Evolutionary conservation across 2,329 filamentous ascomycete species (phyloP), one percentile per base, ranked within the genome.

Genomic region (Anisogramma anomala): DNA sequence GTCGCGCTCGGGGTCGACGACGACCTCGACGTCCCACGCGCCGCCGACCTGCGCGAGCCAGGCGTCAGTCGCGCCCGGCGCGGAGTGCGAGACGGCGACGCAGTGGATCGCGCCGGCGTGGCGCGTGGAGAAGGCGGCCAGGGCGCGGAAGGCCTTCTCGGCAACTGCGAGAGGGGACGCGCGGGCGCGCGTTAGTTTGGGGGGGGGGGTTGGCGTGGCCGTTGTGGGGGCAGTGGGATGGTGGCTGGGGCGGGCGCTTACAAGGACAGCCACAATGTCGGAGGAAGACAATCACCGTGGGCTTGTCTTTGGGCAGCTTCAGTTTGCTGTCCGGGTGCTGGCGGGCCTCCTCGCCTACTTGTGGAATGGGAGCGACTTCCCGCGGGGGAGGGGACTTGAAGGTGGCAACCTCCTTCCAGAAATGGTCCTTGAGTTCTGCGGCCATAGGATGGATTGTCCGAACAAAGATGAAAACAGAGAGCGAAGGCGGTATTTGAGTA

Each of bases 191-290:
- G 17, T 36, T 35, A 33, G 14, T 32, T 10, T 6, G 32, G 11
- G 13, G 10, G 14, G 17, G n/a, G 11, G 19, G 9, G 11, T 25
- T 13, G n/a, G 26, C 15, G 15, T 18, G 2, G n/a, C 8, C 17
- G 14, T n/a, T 5, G 10, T 13, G 20, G 7, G 17, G 39, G 22
- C 6, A 13, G 4, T 15, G 18, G 34, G 22, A 10, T 6, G n/a
- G 22, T 10, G 11, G n/a, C 14, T 14, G 25, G 19, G 14, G 15
- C 7, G 13, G 27, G 18, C 5, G 58, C 69, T 55, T 69, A 82
- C 81, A 84, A 9, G 81, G 81, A 61, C 80, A 84, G 25, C 81
- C 82, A 55, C 80, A 85, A 56, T 85, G 80, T 25, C 82, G 68
- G 5, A 86, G 66, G 52, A 86, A 86, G 13, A 75, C 69, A 15